Base-by-base conservation (phyloP, 371 early-diverging fungal species). In the Saksenaea vasiformis region DNA sequence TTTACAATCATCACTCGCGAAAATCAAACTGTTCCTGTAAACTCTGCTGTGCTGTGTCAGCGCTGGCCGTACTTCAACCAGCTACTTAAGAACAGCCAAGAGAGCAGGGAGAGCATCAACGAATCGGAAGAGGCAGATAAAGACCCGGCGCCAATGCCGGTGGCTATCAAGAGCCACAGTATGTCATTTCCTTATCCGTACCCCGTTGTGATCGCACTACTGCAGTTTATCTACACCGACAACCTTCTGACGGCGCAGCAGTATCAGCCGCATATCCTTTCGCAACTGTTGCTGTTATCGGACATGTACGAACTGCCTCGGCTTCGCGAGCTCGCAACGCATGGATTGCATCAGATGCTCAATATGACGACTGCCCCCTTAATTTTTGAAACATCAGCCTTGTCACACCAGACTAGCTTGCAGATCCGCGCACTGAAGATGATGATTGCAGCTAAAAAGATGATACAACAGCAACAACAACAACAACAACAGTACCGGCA, bases 1-100 rank as follows among this genome's bases (percentile, higher is more conserved):
- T 82, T 86, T 38, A 73, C 82, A 39, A 68, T 90, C 15, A 70
- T 87, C 10, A 86, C 85, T 4, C 63, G 68, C 26, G 91, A 90
- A 61, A 87, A 87, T 10, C 73, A 74, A 28, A 77, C 69, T 13
- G 78, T 86, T 17, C 78, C 78, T 17, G 87, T 86, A 56, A 90
- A 90, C 70, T 88, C 87, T n/a, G 87, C 83, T 9, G 76, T 90
- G 8, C 68, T 90, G 37, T 74, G 81, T 13, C 83, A 83, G 24
- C 85, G 91, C 10, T 90, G 91, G 91, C 88, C 88, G 0, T 80
- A 78, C 36, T 86, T 87, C 75, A 82, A 79, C 17, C 68, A 74
- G 5, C 47, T 80, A 47, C 80, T 89, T 78, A 72, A 77, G 57
- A 72, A 76, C 3, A 76, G 77, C 26, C 60, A 43, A 54, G 34